Conservation (phyloP, 768 basidiomycete species). For the Antrodiella citrinella region DNA sequence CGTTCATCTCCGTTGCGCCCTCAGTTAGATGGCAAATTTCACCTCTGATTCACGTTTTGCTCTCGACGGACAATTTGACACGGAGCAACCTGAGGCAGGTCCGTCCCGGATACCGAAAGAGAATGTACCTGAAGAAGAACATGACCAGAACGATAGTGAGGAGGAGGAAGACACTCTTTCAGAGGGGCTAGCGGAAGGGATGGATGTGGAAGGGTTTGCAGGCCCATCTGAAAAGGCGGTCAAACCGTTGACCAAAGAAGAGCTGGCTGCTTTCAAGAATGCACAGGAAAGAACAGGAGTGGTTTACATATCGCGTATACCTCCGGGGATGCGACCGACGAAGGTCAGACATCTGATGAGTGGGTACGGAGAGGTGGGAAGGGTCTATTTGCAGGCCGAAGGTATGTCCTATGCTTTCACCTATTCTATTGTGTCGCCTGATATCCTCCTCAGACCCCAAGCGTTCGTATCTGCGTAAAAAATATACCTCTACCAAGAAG, state of each 20-base stretch:
- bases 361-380: conserved; percentile 80
- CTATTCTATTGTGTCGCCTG: background rate
- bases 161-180: conserved; percentile 21
- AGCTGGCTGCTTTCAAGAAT: conserved; percentile 64
- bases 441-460: conserved; percentile 54
- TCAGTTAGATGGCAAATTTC: too few relatives aligned
- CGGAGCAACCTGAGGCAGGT: background rate
- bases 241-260: conserved; percentile 69
- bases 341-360: conserved; percentile 94
- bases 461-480: conserved; percentile 74
- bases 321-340: conserved; percentile 94
- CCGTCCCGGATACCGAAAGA: background rate
- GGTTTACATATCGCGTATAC: conserved; percentile 91
- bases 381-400: conserved; percentile 91
- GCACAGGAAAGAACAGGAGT: conserved; percentile 76
- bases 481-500: conserved; percentile 78
- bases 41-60: background rate
- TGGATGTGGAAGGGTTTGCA: conserved; percentile 52
- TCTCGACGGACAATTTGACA: background rate
- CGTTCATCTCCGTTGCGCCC: too few relatives aligned
- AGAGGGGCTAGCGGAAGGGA: conserved; percentile 34
- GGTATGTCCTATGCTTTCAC: conserved; percentile 39
- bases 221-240: conserved; percentile 51
- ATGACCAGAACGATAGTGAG: too few relatives aligned
- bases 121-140: too few relatives aligned